phyloP scores from a whole-genome alignment of 441 rosid species.

The Gossypium trilobum region DNA sequence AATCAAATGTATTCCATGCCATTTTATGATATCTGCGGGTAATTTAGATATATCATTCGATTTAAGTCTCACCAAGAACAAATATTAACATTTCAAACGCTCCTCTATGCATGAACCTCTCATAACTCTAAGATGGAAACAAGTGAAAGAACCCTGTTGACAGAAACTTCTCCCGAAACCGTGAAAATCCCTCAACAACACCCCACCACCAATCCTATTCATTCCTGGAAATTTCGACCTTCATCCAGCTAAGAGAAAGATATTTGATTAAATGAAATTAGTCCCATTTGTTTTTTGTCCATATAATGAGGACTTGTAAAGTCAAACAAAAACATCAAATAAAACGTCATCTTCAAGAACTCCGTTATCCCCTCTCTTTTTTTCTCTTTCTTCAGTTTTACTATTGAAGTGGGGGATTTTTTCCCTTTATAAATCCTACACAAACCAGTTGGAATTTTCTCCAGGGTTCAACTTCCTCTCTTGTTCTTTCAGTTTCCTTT shows the following conservation, averaged over 20 bases:
- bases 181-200: no score
- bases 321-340: constrained; percentile 18
- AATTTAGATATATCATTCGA: no score
- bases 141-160: no score
- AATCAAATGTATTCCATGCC: no score
- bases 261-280: background rate
- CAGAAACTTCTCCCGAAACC: no score
- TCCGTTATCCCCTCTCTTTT: background rate
- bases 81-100: no score
- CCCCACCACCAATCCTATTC: no score
- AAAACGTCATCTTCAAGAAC: constrained; percentile 2
- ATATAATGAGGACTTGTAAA: background rate
- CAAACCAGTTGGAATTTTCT: background rate
- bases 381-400: background rate
- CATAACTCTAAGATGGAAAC: no score
- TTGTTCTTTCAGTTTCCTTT: background rate
- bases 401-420: background rate
- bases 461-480: background rate
- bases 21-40: no score
- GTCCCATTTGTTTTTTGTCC: background rate
- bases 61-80: no score
- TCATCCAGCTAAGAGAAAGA: background rate
- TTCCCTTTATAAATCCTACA: constrained; percentile 1
- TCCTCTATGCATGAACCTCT: no score
- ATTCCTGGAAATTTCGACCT: no score